A percentile compares a stretch with the other conserved stretches of the same genome.
These are phyloP conservation scores for Phytopythium vexans DNA, from an alignment of 352 stramenopile species.

Conservation along the genomic window DNA sequence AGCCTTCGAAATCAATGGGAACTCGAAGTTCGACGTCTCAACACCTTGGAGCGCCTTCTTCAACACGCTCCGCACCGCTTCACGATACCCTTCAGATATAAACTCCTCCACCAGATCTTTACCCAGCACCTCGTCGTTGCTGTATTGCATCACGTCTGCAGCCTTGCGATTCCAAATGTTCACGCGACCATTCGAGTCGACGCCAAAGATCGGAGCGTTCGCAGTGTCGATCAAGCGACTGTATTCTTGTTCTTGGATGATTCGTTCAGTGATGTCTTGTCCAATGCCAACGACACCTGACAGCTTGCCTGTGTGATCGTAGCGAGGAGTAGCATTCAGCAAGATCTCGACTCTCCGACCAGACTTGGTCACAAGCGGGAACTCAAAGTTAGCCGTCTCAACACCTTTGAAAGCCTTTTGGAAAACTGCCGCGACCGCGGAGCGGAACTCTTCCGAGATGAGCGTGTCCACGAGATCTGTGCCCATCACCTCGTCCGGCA, in stretches of 20 bases:
- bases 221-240: slow-evolving; percentile 34
- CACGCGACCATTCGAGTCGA: slow-evolving; percentile 60
- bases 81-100: slow-evolving; percentile 49
- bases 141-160: slow-evolving; percentile 83
- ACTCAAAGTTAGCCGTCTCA: slow-evolving; percentile 63
- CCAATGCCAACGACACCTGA: slow-evolving; percentile 47
- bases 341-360: slow-evolving; percentile 49
- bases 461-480: slow-evolving; percentile 63
- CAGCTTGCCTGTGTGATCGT: slow-evolving; percentile 67
- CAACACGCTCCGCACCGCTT: slow-evolving; percentile 26
- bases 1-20: slow-evolving; percentile 46
- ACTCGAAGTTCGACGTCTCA: slow-evolving; percentile 60
- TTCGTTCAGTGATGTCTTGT: slow-evolving; percentile 40
- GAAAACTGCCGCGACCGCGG: slow-evolving; percentile 26
- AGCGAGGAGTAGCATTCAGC: slow-evolving; percentile 52
- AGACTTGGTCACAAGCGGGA: slow-evolving; percentile 56
- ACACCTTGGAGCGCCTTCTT: slow-evolving; percentile 26
- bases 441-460: slow-evolving; percentile 46
- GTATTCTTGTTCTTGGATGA: slow-evolving; percentile 44
- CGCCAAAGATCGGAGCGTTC: slow-evolving; percentile 58
- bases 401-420: slow-evolving; percentile 33
- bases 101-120: slow-evolving; percentile 70
- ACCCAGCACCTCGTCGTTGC: slow-evolving; percentile 79
- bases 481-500: slow-evolving; percentile 56
- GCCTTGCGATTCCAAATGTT: slow-evolving; percentile 89